These are phyloP conservation scores for Phytopythium mirpurense DNA, from an alignment of 352 stramenopile species.

Conservation along the genomic window DNA sequence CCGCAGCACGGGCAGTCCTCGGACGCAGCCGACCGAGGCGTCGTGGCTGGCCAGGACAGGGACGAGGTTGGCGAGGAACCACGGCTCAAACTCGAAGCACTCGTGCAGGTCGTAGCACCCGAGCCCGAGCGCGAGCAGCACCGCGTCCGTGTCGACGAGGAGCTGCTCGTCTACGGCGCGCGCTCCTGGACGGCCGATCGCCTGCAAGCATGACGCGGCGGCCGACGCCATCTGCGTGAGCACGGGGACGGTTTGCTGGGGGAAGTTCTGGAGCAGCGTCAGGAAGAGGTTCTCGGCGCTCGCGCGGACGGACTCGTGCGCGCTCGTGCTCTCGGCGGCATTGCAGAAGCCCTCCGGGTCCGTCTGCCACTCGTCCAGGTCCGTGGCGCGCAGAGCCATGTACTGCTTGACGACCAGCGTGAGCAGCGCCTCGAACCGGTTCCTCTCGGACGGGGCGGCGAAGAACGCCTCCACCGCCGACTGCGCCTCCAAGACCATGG, in stretches of 20 bases:
- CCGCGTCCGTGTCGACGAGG: constrained; percentile 64
- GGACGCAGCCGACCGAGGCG: constrained; percentile 25
- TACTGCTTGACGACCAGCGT: constrained; percentile 74
- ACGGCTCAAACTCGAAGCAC: constrained; percentile 85
- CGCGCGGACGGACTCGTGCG: constrained; percentile 70
- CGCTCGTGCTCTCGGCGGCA: constrained; percentile 70
- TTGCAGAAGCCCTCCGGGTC: constrained; percentile 65
- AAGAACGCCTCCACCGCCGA: constrained; percentile 56
- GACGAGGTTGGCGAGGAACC: constrained; percentile 72
- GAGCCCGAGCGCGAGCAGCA: constrained; percentile 76
- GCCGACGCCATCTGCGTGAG: constrained; percentile 61
- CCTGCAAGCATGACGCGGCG: constrained; percentile 42
- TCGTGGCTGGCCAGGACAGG: constrained; percentile 46
- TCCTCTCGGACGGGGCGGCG: constrained; percentile 13
- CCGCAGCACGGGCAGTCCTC: constrained; percentile 56
- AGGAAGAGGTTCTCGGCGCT: constrained; percentile 83
- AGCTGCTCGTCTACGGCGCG: constrained; percentile 19
- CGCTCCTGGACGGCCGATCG: constrained; percentile 14
- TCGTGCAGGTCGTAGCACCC: constrained; percentile 86
- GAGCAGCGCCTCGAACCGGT: constrained; percentile 48
- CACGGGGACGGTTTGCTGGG: constrained; percentile 56
- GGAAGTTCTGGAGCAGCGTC: constrained; percentile 73
- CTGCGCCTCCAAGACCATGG: constrained; percentile 75
- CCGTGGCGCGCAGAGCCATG: constrained; percentile 48
- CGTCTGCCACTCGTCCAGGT: constrained; percentile 67